Base-by-base conservation (phyloP, 2,329 filamentous ascomycete genomes). In the Huntiella abstrusa region DNA sequence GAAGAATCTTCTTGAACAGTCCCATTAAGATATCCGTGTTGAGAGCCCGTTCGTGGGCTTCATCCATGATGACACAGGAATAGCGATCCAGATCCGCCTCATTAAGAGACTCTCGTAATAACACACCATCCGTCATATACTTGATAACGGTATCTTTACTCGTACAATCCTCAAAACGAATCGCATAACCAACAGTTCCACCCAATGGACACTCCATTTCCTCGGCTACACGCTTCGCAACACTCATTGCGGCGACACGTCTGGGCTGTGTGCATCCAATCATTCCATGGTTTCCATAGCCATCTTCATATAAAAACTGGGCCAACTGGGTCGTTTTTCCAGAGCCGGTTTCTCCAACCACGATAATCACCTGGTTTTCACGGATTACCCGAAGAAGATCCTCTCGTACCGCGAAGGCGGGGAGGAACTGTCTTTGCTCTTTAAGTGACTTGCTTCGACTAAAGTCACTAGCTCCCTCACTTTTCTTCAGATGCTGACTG, bases 21-120 rank as follows among this genome's bases (percentile, higher is more conserved):
- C 91, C 91, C 83, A 98, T 94, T 11, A 98, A 66, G 13, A 98
- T 88, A 60, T 98, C 91, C 0, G 91, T 98, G 57, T 98, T 96
- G 43, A 98, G 65, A 1, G 91, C 88, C 60, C 91, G 75, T 62
- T 98, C 91, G 70, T 98, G 91, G 4, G 91, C 92, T 65, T 98
- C 91, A 58, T 98, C 91, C 91, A 98, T 98, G 62, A 98, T 98
- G 55, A 98, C 86, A 59, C 87, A 95, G 11, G 88, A 94, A 59
- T 98, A 98, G 53, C 84, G 83, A 60, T 96, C 91, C 40, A 98
- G 69, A 59, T 98, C 88, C 5, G 81, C 76, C 60, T 96, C 88
- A 50, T 86, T 87, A 8, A 98, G 69, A 4, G 86, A 95, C 57
- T 98, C 92, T 64, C 91, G 75, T 32, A 98, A 71, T 39, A 98